Percentiles rank a stretch among this genome's conserved stretches.
These are phyloP conservation scores for Aspergillus chevalieri DNA, from an alignment of 2,329 filamentous ascomycete species.

Conservation along the genomic window DNA sequence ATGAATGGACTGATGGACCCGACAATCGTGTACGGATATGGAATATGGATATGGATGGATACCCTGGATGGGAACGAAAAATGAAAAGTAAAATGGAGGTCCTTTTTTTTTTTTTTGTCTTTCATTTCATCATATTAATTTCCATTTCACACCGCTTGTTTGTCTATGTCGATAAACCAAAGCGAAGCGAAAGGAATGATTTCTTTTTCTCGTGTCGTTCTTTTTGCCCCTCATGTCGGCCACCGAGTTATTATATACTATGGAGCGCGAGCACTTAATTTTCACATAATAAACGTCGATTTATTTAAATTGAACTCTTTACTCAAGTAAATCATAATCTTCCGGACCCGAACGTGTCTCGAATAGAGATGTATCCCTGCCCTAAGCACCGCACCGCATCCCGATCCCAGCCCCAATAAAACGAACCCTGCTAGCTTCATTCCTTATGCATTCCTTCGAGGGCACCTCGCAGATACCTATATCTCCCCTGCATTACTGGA, in stretches of 20 bases:
- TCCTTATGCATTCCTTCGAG: not conserved
- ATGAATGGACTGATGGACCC: not conserved
- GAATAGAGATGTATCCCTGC: too few species aligned
- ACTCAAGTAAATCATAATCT: too few species aligned
- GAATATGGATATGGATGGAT: not conserved
- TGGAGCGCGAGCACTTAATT: too few species aligned
- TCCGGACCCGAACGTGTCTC: too few species aligned
- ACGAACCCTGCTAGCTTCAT: too few species aligned
- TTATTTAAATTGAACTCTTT: too few species aligned
- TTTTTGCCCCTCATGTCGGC: not conserved
- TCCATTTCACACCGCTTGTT: not conserved
- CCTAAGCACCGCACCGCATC: too few species aligned
- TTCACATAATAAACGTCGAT: too few species aligned
- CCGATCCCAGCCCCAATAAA: too few species aligned
- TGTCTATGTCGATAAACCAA: constrained; percentile 2
- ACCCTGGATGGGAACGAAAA: too few species aligned
- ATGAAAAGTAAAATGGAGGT: not conserved
- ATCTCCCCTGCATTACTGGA: too few species aligned
- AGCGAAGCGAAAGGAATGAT: not conserved
- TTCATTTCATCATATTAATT: not conserved
- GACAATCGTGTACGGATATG: not conserved
- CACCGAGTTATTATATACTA: too few species aligned
- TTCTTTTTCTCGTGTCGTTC: constrained; percentile 3
- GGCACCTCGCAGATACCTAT: not conserved
- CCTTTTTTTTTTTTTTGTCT: not conserved